phyloP scores from a whole-genome alignment of 2,329 filamentous ascomycete genomes.

The Plectosphaerella cucumerina region DNA sequence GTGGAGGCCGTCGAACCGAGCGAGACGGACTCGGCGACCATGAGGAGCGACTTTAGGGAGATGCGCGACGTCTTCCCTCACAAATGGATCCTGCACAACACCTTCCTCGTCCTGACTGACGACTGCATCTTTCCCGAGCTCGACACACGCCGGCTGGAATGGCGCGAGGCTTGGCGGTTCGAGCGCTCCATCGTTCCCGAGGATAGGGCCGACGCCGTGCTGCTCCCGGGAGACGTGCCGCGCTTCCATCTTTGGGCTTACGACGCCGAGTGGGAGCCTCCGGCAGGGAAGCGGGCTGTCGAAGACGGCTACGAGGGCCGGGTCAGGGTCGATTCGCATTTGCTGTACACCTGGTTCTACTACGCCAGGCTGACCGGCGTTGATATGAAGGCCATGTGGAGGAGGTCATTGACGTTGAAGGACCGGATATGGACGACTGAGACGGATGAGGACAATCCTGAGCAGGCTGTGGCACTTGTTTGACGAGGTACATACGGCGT shows the following conservation, averaged over 20 bases:
- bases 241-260: conserved; percentile 2
- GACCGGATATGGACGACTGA: neutral
- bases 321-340: neutral
- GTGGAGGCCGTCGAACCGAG: neutral
- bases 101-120: neutral
- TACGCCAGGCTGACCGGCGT: neutral
- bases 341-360: conserved; percentile 3
- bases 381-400: neutral
- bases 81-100: too few relatives aligned
- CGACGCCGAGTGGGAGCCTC: neutral
- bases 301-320: conserved; percentile 2
- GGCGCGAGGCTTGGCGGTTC: too few relatives aligned
- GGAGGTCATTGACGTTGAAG: neutral
- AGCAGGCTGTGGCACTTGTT: neutral
- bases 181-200: neutral
- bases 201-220: neutral
- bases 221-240: neutral
- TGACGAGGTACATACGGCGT: too few relatives aligned
- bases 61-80: too few relatives aligned
- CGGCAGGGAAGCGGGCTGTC: neutral
- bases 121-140: neutral
- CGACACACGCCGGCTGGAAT: too few relatives aligned
- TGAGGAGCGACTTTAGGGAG: neutral
- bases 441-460: neutral
- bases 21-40: neutral